These are phyloP conservation scores for Macadamia integrifolia DNA, from an alignment of 164 flowering plant genomes.

Conservation along the genomic window DNA sequence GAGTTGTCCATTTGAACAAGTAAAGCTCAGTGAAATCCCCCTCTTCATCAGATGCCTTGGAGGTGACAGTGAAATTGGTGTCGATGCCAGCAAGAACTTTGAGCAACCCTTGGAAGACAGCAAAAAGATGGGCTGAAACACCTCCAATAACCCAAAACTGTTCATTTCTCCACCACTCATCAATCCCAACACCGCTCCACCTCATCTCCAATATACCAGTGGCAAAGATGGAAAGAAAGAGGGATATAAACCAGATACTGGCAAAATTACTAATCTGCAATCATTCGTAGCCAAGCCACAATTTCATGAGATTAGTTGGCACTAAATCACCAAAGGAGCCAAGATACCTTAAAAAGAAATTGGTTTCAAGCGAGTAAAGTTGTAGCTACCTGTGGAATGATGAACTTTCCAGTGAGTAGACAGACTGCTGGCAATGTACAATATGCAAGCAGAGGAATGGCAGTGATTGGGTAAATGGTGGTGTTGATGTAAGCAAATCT, in stretches of 20 bases:
- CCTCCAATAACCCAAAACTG: constrained; percentile 39
- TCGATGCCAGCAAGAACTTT: constrained; percentile 32
- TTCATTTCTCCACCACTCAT: constrained; percentile 37
- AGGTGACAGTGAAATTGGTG: constrained; percentile 35
- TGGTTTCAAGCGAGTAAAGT: background rate
- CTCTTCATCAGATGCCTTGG: constrained; percentile 31
- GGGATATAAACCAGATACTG: constrained; percentile 26
- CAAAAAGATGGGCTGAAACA: constrained; percentile 33
- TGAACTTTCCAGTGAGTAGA: constrained; percentile 47
- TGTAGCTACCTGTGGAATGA: constrained; percentile 37
- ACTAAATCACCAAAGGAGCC: background rate
- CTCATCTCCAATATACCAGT: constrained; percentile 33
- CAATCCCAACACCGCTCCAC: constrained; percentile 36
- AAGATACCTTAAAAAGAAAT: background rate
- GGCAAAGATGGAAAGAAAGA: constrained; percentile 29
- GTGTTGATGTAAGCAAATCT: constrained; percentile 46
- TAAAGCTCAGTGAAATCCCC: constrained; percentile 28
- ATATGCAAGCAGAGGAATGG: constrained; percentile 41
- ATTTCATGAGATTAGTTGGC: background rate
- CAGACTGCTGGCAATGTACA: constrained; percentile 47
- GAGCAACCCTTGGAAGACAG: constrained; percentile 29
- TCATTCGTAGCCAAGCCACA: background rate
- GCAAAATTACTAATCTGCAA: constrained; percentile 29
- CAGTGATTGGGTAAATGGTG: constrained; percentile 39
- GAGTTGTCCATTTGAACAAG: constrained; percentile 32